These are phyloP conservation scores for Nepenthes mirabilis DNA, from an alignment of 148 eudicot genomes.

Conservation along the genomic window DNA sequence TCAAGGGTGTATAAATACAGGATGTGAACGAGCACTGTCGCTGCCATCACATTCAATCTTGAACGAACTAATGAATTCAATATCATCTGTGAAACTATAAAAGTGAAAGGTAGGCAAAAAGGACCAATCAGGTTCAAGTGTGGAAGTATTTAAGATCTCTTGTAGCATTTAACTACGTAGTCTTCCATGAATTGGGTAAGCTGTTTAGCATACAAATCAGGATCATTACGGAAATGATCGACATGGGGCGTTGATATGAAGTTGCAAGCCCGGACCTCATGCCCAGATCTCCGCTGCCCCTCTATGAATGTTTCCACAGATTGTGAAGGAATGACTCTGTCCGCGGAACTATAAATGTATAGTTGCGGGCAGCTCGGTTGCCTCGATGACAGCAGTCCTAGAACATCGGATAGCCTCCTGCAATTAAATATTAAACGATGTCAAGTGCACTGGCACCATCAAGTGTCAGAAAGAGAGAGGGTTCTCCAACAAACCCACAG, in stretches of 20 bases:
- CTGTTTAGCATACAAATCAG: conserved; percentile 70
- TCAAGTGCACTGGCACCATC: background rate
- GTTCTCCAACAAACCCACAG: no score
- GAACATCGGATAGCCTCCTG: conserved; percentile 89
- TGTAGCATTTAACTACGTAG: conserved; percentile 63
- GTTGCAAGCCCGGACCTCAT: conserved; percentile 77
- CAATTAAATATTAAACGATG: background rate
- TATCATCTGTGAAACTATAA: background rate
- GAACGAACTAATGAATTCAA: background rate
- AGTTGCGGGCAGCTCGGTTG: conserved; percentile 93
- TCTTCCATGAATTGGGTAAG: conserved; percentile 79
- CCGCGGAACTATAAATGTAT: conserved; percentile 91
- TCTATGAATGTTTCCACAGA: conserved; percentile 80
- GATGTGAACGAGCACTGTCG: background rate
- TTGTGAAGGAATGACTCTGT: conserved; percentile 71
- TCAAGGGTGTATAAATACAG: background rate
- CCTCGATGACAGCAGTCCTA: conserved; percentile 46
- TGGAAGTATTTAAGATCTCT: conserved; percentile 22
- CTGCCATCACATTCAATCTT: background rate
- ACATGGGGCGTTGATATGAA: conserved; percentile 91
- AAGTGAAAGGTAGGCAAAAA: background rate
- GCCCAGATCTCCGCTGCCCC: conserved; percentile 64
- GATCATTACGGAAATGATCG: conserved; percentile 90
- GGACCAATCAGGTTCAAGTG: conserved; percentile 8
- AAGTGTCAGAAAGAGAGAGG: background rate